Conservation (phyloP, 371 early-diverging fungal genomes). For the Zychaea mexicana region DNA sequence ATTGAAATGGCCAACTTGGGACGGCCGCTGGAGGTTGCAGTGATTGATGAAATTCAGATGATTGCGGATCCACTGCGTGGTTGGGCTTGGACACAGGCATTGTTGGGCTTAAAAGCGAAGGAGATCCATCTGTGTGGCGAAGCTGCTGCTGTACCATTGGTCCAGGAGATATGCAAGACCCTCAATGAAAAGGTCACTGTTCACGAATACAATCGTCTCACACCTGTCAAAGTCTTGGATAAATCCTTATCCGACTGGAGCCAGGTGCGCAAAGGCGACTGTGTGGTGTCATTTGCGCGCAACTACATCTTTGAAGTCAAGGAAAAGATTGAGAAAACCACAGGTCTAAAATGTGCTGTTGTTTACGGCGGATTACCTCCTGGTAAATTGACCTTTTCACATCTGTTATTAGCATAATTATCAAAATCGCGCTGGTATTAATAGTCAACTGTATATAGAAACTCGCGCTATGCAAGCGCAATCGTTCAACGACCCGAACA, state of each 20-base stretch:
- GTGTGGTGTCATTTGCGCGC: slow-evolving; percentile 89
- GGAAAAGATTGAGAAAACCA: slow-evolving; percentile 71
- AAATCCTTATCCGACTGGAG: slow-evolving; percentile 58
- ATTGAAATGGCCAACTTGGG: slow-evolving; percentile 87
- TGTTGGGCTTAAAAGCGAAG: slow-evolving; percentile 79
- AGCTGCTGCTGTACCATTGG: slow-evolving; percentile 79
- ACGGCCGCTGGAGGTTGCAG: slow-evolving; percentile 79
- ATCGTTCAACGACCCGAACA: slow-evolving; percentile 86
- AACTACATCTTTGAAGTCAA: slow-evolving; percentile 78
- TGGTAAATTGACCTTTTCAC: too few species aligned
- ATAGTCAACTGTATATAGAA: slow-evolving; percentile 56
- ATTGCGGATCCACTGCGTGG: slow-evolving; percentile 86
- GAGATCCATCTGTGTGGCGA: slow-evolving; percentile 97
- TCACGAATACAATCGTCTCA: slow-evolving; percentile 79
- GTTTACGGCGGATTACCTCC: slow-evolving; percentile 94
- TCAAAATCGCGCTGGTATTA: too few species aligned
- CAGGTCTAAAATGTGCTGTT: slow-evolving; percentile 84
- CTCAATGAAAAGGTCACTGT: slow-evolving; percentile 84
- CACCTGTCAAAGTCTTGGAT: slow-evolving; percentile 60
- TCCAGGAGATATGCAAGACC: slow-evolving; percentile 71
- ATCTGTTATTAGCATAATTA: too few species aligned
- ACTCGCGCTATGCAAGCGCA: slow-evolving; percentile 87
- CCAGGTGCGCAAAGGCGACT: slow-evolving; percentile 80
- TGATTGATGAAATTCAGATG: slow-evolving; percentile 97
- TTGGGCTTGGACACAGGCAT: slow-evolving; percentile 95